Evolutionary conservation across 2,329 filamentous ascomycete genomes (phyloP).

Genomic region (Trichophyton simii): DNA sequence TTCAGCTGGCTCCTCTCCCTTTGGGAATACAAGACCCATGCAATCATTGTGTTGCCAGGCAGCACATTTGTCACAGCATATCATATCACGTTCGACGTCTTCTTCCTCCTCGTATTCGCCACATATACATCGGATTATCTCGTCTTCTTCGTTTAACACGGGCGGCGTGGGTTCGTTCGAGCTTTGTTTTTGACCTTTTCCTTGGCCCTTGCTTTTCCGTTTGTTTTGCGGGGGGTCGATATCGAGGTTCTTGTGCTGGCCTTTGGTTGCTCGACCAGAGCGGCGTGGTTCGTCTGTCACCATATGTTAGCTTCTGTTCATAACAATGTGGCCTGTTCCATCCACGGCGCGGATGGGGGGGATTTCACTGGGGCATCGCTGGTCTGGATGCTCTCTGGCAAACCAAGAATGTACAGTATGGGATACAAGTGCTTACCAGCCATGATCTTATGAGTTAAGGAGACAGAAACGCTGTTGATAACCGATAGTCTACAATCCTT

Average conservation of each 20-base stretch:
- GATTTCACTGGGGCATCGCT: neutral
- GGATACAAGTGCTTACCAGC: conserved; percentile 46
- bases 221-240: conserved; percentile 45
- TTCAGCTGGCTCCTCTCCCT: conserved; percentile 60
- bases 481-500: conserved; percentile 29
- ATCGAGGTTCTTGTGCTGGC: conserved; percentile 86
- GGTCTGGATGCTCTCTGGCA: neutral
- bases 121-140: conserved; percentile 86
- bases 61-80: conserved; percentile 82
- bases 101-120: conserved; percentile 76
- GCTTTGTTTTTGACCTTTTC: conserved; percentile 35
- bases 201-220: conserved; percentile 35
- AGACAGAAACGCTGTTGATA: conserved; percentile 11
- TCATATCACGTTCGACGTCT: conserved; percentile 82
- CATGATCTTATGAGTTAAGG: conserved; percentile 33
- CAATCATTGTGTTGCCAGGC: conserved; percentile 98
- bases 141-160: conserved; percentile 44
- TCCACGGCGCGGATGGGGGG: neutral
- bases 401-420: conserved; percentile 6
- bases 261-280: conserved; percentile 91
- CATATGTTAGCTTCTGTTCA: conserved; percentile 7
- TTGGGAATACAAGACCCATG: conserved; percentile 70
- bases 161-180: conserved; percentile 35
- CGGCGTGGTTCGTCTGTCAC: conserved; percentile 70
- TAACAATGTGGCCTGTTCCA: neutral